A percentile compares a stretch with the other conserved stretches of the same genome.
Evolutionary conservation across 139 green algal species (phyloP).

Genomic region (Auxenochlorella protothecoides): DNA sequence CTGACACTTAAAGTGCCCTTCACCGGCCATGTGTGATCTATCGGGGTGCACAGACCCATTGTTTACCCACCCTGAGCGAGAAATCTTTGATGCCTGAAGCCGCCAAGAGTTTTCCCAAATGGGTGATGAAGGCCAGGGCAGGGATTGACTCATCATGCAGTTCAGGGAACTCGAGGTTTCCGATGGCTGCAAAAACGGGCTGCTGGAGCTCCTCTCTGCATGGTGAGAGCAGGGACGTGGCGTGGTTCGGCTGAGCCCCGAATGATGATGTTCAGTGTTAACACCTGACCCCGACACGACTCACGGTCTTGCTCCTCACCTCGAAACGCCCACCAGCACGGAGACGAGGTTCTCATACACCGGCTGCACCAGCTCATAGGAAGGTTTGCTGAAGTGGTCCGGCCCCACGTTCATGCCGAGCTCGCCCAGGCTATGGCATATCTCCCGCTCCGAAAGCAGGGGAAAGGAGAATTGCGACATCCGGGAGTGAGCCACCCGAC

Average conservation of each 20-base stretch:
- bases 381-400: constrained; percentile 65
- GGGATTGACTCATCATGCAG: constrained; percentile 87
- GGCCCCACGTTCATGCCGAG: constrained; percentile 61
- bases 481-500: no score
- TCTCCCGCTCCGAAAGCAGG: constrained; percentile 58
- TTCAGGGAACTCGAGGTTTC: constrained; percentile 82
- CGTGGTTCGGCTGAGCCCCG: background rate
- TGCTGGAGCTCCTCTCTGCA: constrained; percentile 78
- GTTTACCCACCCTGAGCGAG: constrained; percentile 38
- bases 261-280: background rate
- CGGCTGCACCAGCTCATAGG: constrained; percentile 54
- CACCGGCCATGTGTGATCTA: no score
- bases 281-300: background rate
- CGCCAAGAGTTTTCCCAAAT: constrained; percentile 55
- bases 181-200: constrained; percentile 72
- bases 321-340: constrained; percentile 56
- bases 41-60: no score
- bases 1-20: no score
- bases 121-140: constrained; percentile 56
- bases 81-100: constrained; percentile 78
- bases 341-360: constrained; percentile 71
- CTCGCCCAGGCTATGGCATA: constrained; percentile 71
- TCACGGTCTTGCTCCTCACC: constrained; percentile 24
- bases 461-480: constrained; percentile 70
- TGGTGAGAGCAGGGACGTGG: background rate